Evolutionary conservation across 1,139 yeast genomes (phyloP).

Genomic region (Taiozyma sp.): DNA sequence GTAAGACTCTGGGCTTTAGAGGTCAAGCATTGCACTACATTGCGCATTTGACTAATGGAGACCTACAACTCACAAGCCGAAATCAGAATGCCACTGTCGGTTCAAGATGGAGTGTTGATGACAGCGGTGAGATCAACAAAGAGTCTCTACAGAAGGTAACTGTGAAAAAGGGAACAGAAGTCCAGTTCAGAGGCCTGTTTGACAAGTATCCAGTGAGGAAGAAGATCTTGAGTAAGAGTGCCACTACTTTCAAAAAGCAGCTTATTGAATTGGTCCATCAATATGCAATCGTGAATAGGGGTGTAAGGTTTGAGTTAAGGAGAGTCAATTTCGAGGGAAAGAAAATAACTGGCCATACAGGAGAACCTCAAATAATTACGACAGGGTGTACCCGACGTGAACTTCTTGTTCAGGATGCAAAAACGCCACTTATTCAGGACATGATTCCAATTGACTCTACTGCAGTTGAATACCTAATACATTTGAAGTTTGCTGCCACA

Average conservation of each 20-base stretch:
- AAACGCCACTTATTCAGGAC: neutral
- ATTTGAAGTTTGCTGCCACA: neutral
- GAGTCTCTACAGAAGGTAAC: slow-evolving; percentile 21
- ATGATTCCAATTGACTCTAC: neutral
- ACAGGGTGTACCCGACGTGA: neutral
- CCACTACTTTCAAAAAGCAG: slow-evolving; percentile 10
- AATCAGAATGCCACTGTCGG: slow-evolving; percentile 25
- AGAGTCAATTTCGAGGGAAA: neutral
- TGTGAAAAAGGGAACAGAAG: slow-evolving; percentile 32
- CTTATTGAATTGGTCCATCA: slow-evolving; percentile 24
- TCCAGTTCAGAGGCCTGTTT: slow-evolving; percentile 30
- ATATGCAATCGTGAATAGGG: slow-evolving; percentile 28
- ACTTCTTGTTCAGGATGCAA: neutral
- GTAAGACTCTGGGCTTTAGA: slow-evolving; percentile 55
- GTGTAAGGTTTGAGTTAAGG: slow-evolving; percentile 28
- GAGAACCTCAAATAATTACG: neutral
- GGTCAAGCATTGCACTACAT: slow-evolving; percentile 68
- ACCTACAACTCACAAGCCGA: slow-evolving; percentile 27
- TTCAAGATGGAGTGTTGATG: slow-evolving; percentile 31
- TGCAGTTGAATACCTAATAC: neutral
- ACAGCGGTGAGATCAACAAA: slow-evolving; percentile 25
- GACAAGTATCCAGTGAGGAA: slow-evolving; percentile 32
- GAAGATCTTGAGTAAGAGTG: slow-evolving; percentile 25
- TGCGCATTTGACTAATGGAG: slow-evolving; percentile 36
- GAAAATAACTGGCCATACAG: neutral